Base-by-base conservation (phyloP, 805 yeast species). In the Starmerella bombicola region DNA sequence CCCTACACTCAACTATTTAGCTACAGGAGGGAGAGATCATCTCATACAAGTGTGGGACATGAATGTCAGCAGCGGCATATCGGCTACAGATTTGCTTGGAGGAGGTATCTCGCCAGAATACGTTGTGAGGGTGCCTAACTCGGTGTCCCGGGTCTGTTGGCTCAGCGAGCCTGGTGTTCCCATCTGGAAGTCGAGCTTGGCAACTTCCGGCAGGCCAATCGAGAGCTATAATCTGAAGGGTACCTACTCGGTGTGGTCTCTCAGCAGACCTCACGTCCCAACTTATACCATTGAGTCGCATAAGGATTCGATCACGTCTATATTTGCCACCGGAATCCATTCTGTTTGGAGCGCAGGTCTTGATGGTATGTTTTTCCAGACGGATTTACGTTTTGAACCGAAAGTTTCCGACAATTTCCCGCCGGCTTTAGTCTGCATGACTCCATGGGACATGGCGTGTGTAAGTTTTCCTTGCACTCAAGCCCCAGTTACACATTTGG, bases 11-110 rank as follows among this genome's bases (percentile, higher is more conserved):
- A 94, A 86, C 47, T 81, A 78, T 52, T 71, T 91, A 17, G 77
- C 78, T 4, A 82, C 95, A 17, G 96, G 96, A 13, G 98, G 98
- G 6, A 69, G 96, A 52, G 98, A 91, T 60, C 78, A 80, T 39
- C 78, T 76, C 50, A 66, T 80, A 26, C 83, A 80, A 46, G 74
- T 80, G 3, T 83, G 93, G 88, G 78, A 72, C 52, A 63, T 74
- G 69, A 55, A 58, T 9, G 50, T 62, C 1, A 69, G 62, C 17
- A 54, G 34, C 25, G 9, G 25, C 25, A 8, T 37, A 16, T 12
- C 40, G 2, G 41, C 30, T 21, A 28, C 40, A 6, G 47, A 43
- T 24, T 16, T 36, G 25, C 38, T 43, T 6, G 40, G 47, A 16
- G 56, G 70, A 10, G 52, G 45, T 42, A 68, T 62, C 3, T 94